phyloP scores from a whole-genome alignment of 208 protist species.

The Tritrichomonas musculus region DNA sequence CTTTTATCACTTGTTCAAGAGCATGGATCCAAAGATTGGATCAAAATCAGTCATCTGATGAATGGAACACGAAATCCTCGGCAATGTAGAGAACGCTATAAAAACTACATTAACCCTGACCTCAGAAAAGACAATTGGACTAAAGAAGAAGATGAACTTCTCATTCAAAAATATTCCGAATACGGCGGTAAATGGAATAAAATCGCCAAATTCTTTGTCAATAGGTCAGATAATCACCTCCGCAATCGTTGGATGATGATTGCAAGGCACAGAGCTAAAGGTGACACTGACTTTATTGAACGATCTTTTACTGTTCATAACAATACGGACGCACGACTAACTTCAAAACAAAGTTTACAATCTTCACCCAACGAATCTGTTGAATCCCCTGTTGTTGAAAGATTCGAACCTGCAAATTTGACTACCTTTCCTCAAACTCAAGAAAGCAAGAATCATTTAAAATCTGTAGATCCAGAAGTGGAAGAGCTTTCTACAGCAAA shows the following conservation, averaged over 20 bases:
- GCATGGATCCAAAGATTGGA: not conserved
- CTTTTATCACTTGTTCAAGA: not conserved
- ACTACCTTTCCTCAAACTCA: no score
- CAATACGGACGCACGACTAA: no score
- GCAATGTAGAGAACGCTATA: not conserved
- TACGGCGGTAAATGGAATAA: not conserved
- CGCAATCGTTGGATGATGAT: not conserved
- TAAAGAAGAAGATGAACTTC: not conserved
- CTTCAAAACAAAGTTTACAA: no score
- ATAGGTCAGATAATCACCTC: not conserved
- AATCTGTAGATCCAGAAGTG: no score
- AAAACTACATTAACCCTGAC: not conserved
- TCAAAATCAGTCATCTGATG: not conserved
- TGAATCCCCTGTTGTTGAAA: no score
- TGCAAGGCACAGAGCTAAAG: no score
- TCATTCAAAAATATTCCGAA: not conserved
- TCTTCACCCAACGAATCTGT: no score
- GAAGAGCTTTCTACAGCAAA: no score
- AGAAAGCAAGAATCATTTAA: no score
- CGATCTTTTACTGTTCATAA: no score
- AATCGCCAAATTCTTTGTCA: not conserved
- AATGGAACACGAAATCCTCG: not conserved
- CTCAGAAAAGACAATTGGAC: not conserved
- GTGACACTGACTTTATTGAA: no score
- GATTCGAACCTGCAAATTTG: no score